These are phyloP conservation scores for Diplocarpon mali DNA, from an alignment of 2,329 filamentous ascomycete genomes.

Conservation along the genomic window DNA sequence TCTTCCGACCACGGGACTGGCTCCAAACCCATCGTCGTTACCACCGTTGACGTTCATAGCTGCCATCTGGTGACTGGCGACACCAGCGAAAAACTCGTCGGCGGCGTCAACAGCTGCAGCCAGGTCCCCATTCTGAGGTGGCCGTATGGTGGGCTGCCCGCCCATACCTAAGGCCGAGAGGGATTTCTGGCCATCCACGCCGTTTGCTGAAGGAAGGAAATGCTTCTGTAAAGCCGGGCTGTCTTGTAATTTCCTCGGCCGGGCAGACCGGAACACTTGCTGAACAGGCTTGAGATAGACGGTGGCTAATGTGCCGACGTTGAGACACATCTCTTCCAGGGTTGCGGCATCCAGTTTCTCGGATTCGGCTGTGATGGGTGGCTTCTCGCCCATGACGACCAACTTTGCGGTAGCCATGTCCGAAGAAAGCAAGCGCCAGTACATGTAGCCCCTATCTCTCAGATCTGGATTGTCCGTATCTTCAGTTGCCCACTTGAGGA, in stretches of 20 bases:
- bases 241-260: slow-evolving; percentile 67
- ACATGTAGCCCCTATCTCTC: slow-evolving; percentile 95
- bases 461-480: slow-evolving; percentile 99
- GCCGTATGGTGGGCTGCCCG: slow-evolving; percentile 25
- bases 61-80: slow-evolving; percentile 64
- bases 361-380: slow-evolving; percentile 88
- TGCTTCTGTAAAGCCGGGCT: slow-evolving; percentile 78
- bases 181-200: slow-evolving; percentile 46
- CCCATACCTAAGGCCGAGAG: slow-evolving; percentile 46
- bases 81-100: slow-evolving; percentile 77
- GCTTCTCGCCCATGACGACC: slow-evolving; percentile 96
- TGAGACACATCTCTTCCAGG: slow-evolving; percentile 93
- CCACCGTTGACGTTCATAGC: slow-evolving; percentile 52
- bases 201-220: slow-evolving; percentile 41
- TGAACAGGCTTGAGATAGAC: slow-evolving; percentile 98
- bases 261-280: slow-evolving; percentile 85
- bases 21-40: slow-evolving; percentile 53
- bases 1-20: slow-evolving; percentile 35
- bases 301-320: slow-evolving; percentile 89
- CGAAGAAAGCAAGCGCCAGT: slow-evolving; percentile 91
- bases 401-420: slow-evolving; percentile 78
- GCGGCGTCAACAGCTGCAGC: slow-evolving; percentile 70
- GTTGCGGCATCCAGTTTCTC: slow-evolving; percentile 87
- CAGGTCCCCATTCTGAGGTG: slow-evolving; percentile 37
- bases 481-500: slow-evolving; percentile 96